A percentile compares a stretch with the other conserved stretches of the same genome.
Conservation (phyloP, 163 green algal species). For the Smithsoniella earleae region DNA sequence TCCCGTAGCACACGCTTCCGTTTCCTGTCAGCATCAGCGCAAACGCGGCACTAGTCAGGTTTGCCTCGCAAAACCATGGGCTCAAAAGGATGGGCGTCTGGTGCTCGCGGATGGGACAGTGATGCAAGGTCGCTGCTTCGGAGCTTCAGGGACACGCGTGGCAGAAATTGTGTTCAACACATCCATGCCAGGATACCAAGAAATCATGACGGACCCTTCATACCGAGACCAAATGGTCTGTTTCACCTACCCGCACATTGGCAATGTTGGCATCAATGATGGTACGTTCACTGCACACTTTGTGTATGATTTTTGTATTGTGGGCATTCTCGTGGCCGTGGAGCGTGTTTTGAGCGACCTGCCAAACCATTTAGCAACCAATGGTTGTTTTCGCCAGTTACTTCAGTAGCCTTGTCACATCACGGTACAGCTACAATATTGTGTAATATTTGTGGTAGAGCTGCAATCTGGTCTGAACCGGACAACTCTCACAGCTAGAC, state of each 20-base stretch:
- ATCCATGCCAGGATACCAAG: constrained; percentile 83
- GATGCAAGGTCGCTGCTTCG: constrained; percentile 76
- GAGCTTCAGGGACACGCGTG: constrained; percentile 63
- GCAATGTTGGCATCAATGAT: constrained; percentile 94
- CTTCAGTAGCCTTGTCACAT: not conserved
- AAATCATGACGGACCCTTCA: constrained; percentile 96
- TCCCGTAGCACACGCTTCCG: too few relatives aligned
- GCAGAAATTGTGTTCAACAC: constrained; percentile 99
- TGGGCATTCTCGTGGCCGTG: not conserved
- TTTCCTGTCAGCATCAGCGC: too few relatives aligned
- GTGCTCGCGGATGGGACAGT: constrained; percentile 92
- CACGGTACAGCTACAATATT: too few relatives aligned
- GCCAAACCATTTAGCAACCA: not conserved
- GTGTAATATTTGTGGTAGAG: too few relatives aligned
- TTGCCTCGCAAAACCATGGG: constrained; percentile 75
- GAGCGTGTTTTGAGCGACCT: not conserved
- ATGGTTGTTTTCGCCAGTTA: too few relatives aligned
- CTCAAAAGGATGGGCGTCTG: constrained; percentile 58
- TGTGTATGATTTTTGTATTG: constrained; percentile 24
- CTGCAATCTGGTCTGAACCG: too few relatives aligned
- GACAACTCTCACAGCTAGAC: too few relatives aligned
- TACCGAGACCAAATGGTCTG: constrained; percentile 97
- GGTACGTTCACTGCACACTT: constrained; percentile 45
- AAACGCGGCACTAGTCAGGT: too few relatives aligned
- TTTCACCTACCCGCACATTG: constrained; percentile 97